Evolutionary conservation across 176 grass and related monocot genomes (phyloP), one percentile per base, ranked within the genome.

Genomic region (Avena atlantica): DNA sequence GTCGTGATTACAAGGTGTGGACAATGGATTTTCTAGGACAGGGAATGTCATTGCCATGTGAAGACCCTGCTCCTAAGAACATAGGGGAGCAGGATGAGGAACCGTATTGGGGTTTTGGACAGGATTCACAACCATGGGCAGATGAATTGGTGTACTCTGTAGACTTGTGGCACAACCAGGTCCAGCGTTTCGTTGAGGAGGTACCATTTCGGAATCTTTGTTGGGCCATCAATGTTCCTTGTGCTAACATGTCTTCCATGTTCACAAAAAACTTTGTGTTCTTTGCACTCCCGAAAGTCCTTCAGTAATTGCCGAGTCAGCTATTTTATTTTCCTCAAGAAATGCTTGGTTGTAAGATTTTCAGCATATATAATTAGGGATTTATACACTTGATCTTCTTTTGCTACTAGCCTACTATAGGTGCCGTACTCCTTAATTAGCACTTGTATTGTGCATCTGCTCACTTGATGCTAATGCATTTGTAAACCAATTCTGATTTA

Each of bases 11-110:
- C 84, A 87, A 91, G 83, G 94, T 99, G 49, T 99, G 97, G 97
- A 92, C 97, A 17, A 88, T 99, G 94, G 97, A 99, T 87, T 99
- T 99, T 73, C 70, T 99, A 7, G 97, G 97, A 15, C 97, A 96
- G 71, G 94, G 97, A 80, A 92, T 91, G 88, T 96, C 94, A 19
- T 86, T 99, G 86, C 94, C 97, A 1, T 81, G 78, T 20, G 92
- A 96, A 92, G 94, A 99, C 17, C 97, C 97, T 13, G 85, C 97
- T 87, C 94, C 97, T 48, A 86, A 76, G 80, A 80, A 53, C 42
- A 17, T 12, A n/a, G 71, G 81, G 21, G 69, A 75, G 59, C 49
- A 44, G 10, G 70, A 56, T 4, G 59, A 83, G 13, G 81, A 81
- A 10, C 42, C 9, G 1, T 66, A 91, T 40, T 96, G 94, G 97